Conservation (phyloP, 805 yeast genomes). For the Hanseniaspora pseudoguilliermondii region DNA sequence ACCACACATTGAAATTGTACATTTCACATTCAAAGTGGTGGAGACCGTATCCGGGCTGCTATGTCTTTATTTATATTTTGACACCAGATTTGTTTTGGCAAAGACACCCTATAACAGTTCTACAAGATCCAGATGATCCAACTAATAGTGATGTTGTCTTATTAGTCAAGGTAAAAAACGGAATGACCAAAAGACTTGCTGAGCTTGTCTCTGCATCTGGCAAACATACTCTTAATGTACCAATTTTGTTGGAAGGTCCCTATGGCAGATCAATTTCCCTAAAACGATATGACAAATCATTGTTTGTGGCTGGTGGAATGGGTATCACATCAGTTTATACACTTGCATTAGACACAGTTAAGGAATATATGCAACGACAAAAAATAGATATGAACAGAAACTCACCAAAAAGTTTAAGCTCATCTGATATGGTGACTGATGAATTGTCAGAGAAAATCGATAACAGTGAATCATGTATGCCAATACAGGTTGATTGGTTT, state of each 20-base stretch:
- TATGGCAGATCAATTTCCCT: constrained; percentile 46
- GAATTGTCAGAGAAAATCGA: neutral
- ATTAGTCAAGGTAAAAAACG: constrained; percentile 36
- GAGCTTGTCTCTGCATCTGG: constrained; percentile 21
- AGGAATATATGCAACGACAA: constrained; percentile 2
- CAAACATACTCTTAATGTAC: constrained; percentile 24
- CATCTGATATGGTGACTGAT: neutral
- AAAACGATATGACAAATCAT: constrained; percentile 38
- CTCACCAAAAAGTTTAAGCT: neutral
- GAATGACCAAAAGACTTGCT: constrained; percentile 32
- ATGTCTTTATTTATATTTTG: constrained; percentile 36
- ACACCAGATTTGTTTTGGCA: constrained; percentile 39
- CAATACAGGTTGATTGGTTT: neutral
- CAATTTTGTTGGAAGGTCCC: constrained; percentile 50
- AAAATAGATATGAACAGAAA: neutral
- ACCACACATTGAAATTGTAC: constrained; percentile 33
- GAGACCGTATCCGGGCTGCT: constrained; percentile 34
- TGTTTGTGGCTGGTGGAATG: constrained; percentile 60
- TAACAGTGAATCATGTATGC: neutral
- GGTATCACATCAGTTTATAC: constrained; percentile 50
- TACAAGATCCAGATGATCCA: constrained; percentile 28
- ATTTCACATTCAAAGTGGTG: constrained; percentile 35
- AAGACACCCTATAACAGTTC: constrained; percentile 45
- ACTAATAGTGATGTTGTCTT: constrained; percentile 28
- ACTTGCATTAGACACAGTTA: constrained; percentile 28